Base-by-base conservation (phyloP, 208 protist genomes). In the Wallacemonas rigidus region DNA sequence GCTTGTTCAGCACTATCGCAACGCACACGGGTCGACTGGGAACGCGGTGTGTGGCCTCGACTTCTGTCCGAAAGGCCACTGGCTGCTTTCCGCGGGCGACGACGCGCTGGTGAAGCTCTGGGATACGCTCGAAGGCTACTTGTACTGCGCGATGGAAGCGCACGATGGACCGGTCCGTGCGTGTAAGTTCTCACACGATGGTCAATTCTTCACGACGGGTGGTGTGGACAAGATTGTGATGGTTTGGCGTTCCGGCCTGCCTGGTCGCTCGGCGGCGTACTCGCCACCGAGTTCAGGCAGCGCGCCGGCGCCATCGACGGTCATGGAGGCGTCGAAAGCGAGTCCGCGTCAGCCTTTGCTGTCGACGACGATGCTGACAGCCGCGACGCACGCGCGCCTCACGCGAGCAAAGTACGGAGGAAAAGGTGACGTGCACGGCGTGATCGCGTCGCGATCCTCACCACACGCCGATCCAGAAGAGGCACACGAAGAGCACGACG, bases 21-120 rank as follows among this genome's bases (percentile, higher is more conserved):
- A 74, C 15, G 93, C 88, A 2, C 93, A 98, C 79, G 64, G 57
- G 43, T 90, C 76, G 11, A 76, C 67, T 45, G 78, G 76, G 50
- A 82, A 67, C 8, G 70, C 65, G 0, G 89, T 95, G 14, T 82
- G 89, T 67, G 75, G 80, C 53, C 76, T 98, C 1, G 76, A 76
- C 69, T 95, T 97, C 67, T 71, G 80, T 36, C 90, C 87, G 15
- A 87, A 77, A 53, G 91, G 94, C 11, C 81, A 83, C 67, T 97
- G 87, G 84, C 72, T 98, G 40, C 76, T 96, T 17, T 92, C 86
- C 12, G 86, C 82, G 26, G 88, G 85, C 43, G 81, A 87, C 14
- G 95, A 98, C 77, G 85, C 84, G 15, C 76, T 77, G 15, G 86
- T 81, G 57, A 93, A 94, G 71, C 56, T 98, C 55, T 98, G 93